A percentile compares a stretch with the other conserved stretches of the same genome.
Evolutionary conservation across 148 eudicot genomes (phyloP).

Genomic region (Talinum fruticosum): DNA sequence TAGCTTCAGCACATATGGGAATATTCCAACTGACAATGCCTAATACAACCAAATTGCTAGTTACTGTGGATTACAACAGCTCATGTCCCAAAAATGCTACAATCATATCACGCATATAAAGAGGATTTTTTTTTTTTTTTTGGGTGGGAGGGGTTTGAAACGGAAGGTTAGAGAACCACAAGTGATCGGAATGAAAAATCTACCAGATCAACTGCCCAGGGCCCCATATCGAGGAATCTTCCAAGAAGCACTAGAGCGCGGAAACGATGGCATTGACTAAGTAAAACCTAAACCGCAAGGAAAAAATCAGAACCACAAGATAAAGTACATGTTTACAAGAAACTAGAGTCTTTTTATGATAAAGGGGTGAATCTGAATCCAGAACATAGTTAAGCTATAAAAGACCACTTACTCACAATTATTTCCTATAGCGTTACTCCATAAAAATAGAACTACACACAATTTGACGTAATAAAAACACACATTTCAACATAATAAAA

Average conservation of each 20-base stretch:
- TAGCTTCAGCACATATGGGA: slow-evolving; percentile 89
- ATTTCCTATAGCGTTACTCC: too few relatives aligned
- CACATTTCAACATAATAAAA: neutral
- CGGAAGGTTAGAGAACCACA: neutral
- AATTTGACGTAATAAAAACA: neutral
- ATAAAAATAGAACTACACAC: too few relatives aligned
- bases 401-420: too few relatives aligned
- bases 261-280: slow-evolving; percentile 90
- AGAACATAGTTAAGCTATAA: too few relatives aligned
- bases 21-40: slow-evolving; percentile 97
- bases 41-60: slow-evolving; percentile 28
- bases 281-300: slow-evolving; percentile 58
- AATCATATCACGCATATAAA: neutral
- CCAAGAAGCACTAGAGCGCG: slow-evolving; percentile 98
- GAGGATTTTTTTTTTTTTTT: too few relatives aligned
- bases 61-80: neutral
- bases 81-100: neutral
- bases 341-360: too few relatives aligned
- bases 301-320: slow-evolving; percentile 16
- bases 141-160: too few relatives aligned
- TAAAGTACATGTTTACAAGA: slow-evolving; percentile 1
- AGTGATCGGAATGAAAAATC: slow-evolving; percentile 11
- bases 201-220: slow-evolving; percentile 99
- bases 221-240: slow-evolving; percentile 97
- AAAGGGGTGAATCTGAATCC: too few relatives aligned